These are phyloP conservation scores for Solanum pimpinellifolium DNA, from an alignment of 257 asterid genomes.

Conservation along the genomic window DNA sequence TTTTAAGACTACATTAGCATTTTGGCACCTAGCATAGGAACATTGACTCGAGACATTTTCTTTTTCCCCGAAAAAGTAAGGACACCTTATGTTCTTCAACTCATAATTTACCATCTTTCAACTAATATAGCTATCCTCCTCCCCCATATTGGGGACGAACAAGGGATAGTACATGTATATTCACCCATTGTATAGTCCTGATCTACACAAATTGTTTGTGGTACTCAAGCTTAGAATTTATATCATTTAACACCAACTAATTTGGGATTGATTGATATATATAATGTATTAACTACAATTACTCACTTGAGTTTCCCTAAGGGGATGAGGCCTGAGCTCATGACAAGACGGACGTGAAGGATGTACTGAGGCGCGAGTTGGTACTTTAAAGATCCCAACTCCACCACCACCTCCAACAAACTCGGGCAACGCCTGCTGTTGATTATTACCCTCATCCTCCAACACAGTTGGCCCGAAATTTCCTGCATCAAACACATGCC, in stretches of 20 bases:
- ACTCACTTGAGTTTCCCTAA: constrained; percentile 51
- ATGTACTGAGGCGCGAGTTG: constrained; percentile 43
- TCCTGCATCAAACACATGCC: neutral
- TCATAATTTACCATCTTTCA: neutral
- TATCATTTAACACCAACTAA: neutral
- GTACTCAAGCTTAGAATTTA: neutral
- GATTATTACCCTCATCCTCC: neutral
- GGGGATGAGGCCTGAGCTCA: constrained; percentile 60
- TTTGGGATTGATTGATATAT: neutral
- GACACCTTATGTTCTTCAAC: neutral
- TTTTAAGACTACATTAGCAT: neutral
- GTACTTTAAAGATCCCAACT: constrained; percentile 42
- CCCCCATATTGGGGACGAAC: neutral
- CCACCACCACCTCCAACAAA: constrained; percentile 50
- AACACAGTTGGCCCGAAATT: neutral
- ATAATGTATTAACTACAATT: neutral
- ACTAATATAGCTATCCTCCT: neutral
- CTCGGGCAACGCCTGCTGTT: constrained; percentile 25
- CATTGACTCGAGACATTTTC: neutral
- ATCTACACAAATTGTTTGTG: neutral
- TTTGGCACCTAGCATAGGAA: neutral
- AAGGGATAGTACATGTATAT: neutral
- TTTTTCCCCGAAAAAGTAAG: neutral
- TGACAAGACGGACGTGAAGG: constrained; percentile 52
- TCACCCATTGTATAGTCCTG: neutral